Conservation (phyloP, 1,284 basidiomycete species). For the Ustilago loliicola region DNA sequence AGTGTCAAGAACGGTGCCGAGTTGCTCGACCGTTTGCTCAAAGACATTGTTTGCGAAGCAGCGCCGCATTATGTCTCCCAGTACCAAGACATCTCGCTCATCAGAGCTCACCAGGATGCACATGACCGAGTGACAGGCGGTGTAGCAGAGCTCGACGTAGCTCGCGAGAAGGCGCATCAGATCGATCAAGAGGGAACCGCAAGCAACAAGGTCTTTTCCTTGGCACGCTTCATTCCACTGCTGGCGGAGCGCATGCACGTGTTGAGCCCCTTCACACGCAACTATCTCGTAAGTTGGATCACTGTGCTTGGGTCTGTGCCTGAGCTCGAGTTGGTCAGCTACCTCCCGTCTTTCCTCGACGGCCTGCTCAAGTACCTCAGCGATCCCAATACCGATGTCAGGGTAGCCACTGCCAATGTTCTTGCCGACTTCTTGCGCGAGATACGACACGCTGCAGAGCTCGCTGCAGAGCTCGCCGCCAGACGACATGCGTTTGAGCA, state of each 20-base stretch:
- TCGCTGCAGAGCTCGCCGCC: constrained; percentile 39
- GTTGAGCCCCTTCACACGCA: constrained; percentile 93
- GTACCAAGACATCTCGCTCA: constrained; percentile 76
- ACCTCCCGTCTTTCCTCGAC: constrained; percentile 93
- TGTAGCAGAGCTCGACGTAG: constrained; percentile 63
- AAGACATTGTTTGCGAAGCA: constrained; percentile 97
- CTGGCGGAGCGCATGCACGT: constrained; percentile 94
- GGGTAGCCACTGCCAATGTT: constrained; percentile 89
- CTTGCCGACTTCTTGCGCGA: constrained; percentile 93
- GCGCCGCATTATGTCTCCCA: constrained; percentile 94
- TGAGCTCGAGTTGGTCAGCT: constrained; percentile 92
- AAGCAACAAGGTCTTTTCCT: constrained; percentile 79
- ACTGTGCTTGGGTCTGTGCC: constrained; percentile 95
- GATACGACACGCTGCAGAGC: constrained; percentile 71
- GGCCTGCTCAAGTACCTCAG: constrained; percentile 91
- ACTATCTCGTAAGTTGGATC: constrained; percentile 97
- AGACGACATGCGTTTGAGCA: constrained; percentile 39
- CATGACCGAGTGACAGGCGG: constrained; percentile 53
- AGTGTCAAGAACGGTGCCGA: constrained; percentile 99
- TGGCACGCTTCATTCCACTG: constrained; percentile 93
- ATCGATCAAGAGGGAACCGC: constrained; percentile 48
- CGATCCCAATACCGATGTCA: constrained; percentile 93
- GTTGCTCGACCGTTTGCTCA: constrained; percentile 94
- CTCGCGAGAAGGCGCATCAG: constrained; percentile 64
- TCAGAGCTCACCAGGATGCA: constrained; percentile 75